A percentile compares a stretch with the other conserved stretches of the same genome.
phyloP scores from a whole-genome alignment of 2,329 filamentous ascomycete species.

The Hypocreales sp. region DNA sequence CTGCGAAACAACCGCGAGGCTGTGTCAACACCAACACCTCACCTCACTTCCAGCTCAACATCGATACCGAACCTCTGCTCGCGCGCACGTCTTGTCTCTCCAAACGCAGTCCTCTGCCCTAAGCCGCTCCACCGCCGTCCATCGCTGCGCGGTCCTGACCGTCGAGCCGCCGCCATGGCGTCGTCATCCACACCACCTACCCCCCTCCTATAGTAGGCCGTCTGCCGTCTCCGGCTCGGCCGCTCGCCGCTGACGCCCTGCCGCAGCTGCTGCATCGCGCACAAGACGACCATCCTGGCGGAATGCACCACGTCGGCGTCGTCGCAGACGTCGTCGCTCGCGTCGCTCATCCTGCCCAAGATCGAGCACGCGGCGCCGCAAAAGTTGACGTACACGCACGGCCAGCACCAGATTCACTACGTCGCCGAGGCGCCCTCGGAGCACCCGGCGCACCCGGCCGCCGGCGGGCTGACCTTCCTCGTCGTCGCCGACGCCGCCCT shows the following conservation, averaged over 20 bases:
- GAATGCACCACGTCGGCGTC: slow-evolving; percentile 83
- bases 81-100: too few species aligned
- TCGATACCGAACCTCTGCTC: too few species aligned
- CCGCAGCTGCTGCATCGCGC: slow-evolving; percentile 75
- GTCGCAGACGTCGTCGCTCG: slow-evolving; percentile 70
- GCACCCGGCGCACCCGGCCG: slow-evolving; percentile 39
- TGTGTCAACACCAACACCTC: too few species aligned
- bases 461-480: slow-evolving; percentile 79
- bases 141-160: too few species aligned
- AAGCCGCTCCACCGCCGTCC: too few species aligned
- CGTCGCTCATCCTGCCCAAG: slow-evolving; percentile 88
- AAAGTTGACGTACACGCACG: slow-evolving; percentile 90
- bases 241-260: not conserved
- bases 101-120: too few species aligned
- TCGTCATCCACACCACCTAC: slow-evolving; percentile 54
- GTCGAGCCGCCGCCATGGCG: slow-evolving; percentile 49
- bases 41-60: too few species aligned
- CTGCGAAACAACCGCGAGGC: too few species aligned
- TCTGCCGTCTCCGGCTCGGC: not conserved
- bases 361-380: slow-evolving; percentile 68
- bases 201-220: slow-evolving; percentile 56
- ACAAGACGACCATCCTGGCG: slow-evolving; percentile 81
- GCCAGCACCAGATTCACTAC: slow-evolving; percentile 88
- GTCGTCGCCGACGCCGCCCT: slow-evolving; percentile 72
- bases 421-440: slow-evolving; percentile 68